Evolutionary conservation across 176 grass and related monocot species (phyloP), one percentile per base, ranked within the genome.

Genomic region (Triticum turgidum): DNA sequence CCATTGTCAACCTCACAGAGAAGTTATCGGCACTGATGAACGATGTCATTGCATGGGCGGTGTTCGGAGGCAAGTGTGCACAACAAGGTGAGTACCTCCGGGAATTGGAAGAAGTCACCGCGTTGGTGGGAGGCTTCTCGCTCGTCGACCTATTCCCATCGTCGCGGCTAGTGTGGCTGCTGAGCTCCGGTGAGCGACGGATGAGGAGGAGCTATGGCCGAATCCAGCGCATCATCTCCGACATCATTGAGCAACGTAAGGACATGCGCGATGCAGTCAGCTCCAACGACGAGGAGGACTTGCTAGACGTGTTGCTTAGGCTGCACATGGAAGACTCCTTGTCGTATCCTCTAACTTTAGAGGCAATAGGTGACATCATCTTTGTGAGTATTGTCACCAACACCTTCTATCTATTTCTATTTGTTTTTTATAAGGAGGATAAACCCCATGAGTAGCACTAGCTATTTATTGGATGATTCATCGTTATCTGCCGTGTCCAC

Each of bases 321-420:
- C 24, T 75, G 35, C 69, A 84, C 69, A 8, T 15, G 56, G 51
- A 84, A 3, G 82, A 21, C 32, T 84, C 82, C 1, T 56, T 74
- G 11, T 1, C 54, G 0, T 75, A 63, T 25, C 56, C 82, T 75
- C 82, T 84, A 0, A 75, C 82, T 9, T 30, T 70, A 7, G 82
- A 84, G 82, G 74, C 61, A 24, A 84, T 84, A 21, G 69, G 69
- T 10, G 69, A 20, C 15, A 38, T 84, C 56, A 74, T 84, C 21
- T 74, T 63, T 73, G 82, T 84, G 4, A 84, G 82, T 58, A 54
- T 54, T 54, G 14, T 17, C 18, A 51, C 12, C 11, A 14, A 4
- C 45, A 49, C 45, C 9, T 14, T 49, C 45, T 49, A 49, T 49
- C 2, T 11, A 8, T 44, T 11, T 44, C 2, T 44, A 44, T 44